phyloP scores from a whole-genome alignment of 768 basidiomycete genomes.

The Gyrodon lividus region DNA sequence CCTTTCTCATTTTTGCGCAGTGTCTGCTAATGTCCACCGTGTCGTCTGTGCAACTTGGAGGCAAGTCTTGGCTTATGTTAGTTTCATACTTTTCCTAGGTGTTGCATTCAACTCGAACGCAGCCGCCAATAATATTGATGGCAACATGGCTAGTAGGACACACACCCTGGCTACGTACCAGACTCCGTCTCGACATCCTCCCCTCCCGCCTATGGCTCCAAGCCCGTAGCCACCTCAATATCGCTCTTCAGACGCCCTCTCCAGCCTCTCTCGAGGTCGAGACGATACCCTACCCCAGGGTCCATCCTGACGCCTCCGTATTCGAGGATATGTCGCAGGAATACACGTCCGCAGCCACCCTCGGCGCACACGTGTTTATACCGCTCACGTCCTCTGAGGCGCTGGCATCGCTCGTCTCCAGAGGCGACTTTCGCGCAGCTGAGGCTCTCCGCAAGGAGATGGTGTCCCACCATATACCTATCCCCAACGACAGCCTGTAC shows the following conservation, averaged over 20 bases:
- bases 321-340: constrained; percentile 39
- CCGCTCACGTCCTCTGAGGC: constrained; percentile 27
- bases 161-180: constrained; percentile 15
- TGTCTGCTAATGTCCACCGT: background rate
- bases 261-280: constrained; percentile 36
- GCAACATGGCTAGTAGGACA: constrained; percentile 24
- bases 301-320: constrained; percentile 31
- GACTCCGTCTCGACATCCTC: constrained; percentile 14
- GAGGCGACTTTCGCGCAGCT: constrained; percentile 27
- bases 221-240: constrained; percentile 21
- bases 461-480: constrained; percentile 34
- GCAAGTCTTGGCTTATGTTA: background rate
- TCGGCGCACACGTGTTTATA: constrained; percentile 7
- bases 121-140: constrained; percentile 14
- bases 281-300: constrained; percentile 34
- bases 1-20: background rate
- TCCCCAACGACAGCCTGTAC: constrained; percentile 38
- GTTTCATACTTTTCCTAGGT: background rate
- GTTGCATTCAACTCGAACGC: background rate
- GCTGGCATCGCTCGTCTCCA: constrained; percentile 22
- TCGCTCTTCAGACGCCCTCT: constrained; percentile 30
- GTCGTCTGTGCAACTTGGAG: background rate
- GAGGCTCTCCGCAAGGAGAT: constrained; percentile 41
- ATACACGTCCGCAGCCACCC: constrained; percentile 23
- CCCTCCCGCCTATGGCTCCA: constrained; percentile 15